Conservation (phyloP, 441 rosid genomes). For the Geranium incanum region DNA sequence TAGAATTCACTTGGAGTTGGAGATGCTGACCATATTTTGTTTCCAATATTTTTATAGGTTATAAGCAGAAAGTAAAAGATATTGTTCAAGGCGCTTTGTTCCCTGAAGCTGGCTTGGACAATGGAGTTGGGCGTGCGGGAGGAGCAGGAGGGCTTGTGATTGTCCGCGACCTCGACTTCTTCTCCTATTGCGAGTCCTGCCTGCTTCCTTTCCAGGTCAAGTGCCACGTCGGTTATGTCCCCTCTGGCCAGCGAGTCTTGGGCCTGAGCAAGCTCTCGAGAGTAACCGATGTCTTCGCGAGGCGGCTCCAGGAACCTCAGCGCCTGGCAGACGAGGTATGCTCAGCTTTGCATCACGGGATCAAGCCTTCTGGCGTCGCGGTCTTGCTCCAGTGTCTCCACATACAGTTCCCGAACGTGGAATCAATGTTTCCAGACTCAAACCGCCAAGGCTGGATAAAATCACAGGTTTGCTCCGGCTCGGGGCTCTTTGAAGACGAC, state of each 20-base stretch:
- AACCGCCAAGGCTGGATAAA: constrained; percentile 54
- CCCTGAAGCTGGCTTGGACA: constrained; percentile 77
- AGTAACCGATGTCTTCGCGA: constrained; percentile 75
- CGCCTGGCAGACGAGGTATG: constrained; percentile 72
- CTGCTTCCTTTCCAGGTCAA: constrained; percentile 82
- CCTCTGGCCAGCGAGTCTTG: constrained; percentile 65
- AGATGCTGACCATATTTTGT: background rate
- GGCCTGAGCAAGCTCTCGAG: constrained; percentile 94
- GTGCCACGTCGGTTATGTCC: constrained; percentile 85
- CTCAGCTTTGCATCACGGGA: constrained; percentile 61
- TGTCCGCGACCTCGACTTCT: constrained; percentile 78
- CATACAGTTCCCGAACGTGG: constrained; percentile 60
- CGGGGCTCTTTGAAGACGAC: constrained; percentile 65
- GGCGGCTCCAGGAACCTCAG: constrained; percentile 82
- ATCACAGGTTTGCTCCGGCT: constrained; percentile 49
- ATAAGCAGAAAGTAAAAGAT: constrained; percentile 59
- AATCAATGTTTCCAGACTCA: constrained; percentile 36
- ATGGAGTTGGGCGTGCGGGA: constrained; percentile 69
- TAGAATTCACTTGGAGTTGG: background rate
- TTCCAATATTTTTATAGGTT: constrained; percentile 38
- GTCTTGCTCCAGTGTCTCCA: constrained; percentile 75
- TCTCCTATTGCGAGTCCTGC: constrained; percentile 89
- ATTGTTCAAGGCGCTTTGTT: constrained; percentile 80
- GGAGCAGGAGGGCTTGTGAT: constrained; percentile 90
- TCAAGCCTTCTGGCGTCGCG: constrained; percentile 85